phyloP scores from a whole-genome alignment of 257 asterid species.

The Echites panduratus region DNA sequence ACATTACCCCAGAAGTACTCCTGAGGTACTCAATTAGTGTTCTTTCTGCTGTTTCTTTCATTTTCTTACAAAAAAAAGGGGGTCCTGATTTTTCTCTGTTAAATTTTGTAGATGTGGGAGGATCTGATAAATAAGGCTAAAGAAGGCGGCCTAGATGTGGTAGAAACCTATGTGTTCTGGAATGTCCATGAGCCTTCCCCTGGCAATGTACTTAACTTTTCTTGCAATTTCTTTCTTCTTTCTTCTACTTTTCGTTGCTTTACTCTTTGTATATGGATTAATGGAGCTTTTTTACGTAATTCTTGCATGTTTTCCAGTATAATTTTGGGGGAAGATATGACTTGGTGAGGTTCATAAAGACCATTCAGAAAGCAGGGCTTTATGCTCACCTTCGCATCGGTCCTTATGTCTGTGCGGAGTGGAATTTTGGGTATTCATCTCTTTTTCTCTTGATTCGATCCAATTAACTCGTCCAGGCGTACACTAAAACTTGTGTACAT shows the following conservation, averaged over 20 bases:
- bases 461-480: constrained; percentile 5
- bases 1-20: constrained; percentile 94
- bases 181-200: constrained; percentile 81
- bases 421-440: constrained; percentile 77
- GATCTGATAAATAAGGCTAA: constrained; percentile 83
- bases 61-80: constrained; percentile 9
- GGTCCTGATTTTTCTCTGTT: constrained; percentile 16
- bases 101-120: constrained; percentile 67
- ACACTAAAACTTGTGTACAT: background rate
- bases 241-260: constrained; percentile 10
- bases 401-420: constrained; percentile 94
- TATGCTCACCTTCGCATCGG: constrained; percentile 84
- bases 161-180: constrained; percentile 91
- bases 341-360: constrained; percentile 72
- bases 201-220: constrained; percentile 51
- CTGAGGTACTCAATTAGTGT: constrained; percentile 46
- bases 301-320: constrained; percentile 46
- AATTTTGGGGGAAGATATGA: constrained; percentile 82
- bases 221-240: constrained; percentile 11
- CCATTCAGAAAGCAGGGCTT: constrained; percentile 75
- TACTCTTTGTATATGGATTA: background rate
- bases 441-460: constrained; percentile 19
- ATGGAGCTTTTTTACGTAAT: constrained; percentile 4
- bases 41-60: constrained; percentile 2
- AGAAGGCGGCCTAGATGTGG: constrained; percentile 80